Conservation (phyloP, 2,329 filamentous ascomycete genomes). For the Pestalotiopsis sp. region DNA sequence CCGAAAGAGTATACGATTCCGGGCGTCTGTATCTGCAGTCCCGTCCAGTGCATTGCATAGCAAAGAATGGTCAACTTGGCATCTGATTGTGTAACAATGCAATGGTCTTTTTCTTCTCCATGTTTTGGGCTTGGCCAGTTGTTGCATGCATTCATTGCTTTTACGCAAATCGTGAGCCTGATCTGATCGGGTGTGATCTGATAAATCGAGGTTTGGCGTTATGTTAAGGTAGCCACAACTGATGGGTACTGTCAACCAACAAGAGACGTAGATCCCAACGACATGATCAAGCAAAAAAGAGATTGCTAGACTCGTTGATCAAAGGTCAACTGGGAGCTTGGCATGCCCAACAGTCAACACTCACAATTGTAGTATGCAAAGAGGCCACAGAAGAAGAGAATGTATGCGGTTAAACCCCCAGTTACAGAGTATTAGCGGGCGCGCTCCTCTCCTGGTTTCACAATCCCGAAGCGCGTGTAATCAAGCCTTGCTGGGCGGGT, state of each 20-base stretch:
- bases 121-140: neutral
- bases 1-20: neutral
- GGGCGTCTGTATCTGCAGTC: neutral
- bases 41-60: neutral
- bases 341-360: neutral
- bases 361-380: neutral
- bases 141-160: neutral
- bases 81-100: neutral
- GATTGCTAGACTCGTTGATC: neutral
- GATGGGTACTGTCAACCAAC: neutral
- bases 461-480: conserved; percentile 4
- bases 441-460: neutral
- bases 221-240: neutral
- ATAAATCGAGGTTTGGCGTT: neutral
- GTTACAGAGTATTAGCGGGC: neutral
- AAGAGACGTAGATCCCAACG: neutral
- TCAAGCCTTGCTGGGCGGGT: conserved; percentile 4
- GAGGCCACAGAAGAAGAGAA: neutral
- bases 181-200: neutral
- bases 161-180: neutral
- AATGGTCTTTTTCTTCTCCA: neutral
- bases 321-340: neutral
- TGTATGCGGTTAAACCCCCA: neutral
- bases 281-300: no score
- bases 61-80: neutral